Conservation (phyloP, 1,139 yeast species). For the Geotrichum fermentans region DNA sequence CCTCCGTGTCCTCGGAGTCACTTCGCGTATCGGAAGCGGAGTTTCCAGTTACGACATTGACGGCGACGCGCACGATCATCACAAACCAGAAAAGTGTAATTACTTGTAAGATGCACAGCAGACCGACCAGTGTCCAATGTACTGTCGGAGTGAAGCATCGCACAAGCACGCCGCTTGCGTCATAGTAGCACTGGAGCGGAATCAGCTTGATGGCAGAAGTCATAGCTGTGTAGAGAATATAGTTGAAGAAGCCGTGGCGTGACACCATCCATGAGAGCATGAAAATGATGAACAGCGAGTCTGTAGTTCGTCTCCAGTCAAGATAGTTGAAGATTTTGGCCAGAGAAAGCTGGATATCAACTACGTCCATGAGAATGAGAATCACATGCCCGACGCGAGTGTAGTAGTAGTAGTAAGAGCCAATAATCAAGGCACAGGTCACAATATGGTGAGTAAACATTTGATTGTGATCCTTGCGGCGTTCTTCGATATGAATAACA, state of each 20-base stretch:
- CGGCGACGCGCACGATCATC: constrained; percentile 64
- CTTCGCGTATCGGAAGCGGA: constrained; percentile 75
- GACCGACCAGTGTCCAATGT: constrained; percentile 49
- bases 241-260: constrained; percentile 73
- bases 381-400: constrained; percentile 77
- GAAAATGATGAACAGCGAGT: constrained; percentile 62
- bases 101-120: constrained; percentile 65
- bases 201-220: constrained; percentile 31
- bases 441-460: constrained; percentile 88
- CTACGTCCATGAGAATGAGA: constrained; percentile 75
- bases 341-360: constrained; percentile 62
- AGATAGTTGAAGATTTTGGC: constrained; percentile 79
- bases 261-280: constrained; percentile 63
- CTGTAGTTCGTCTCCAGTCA: constrained; percentile 58
- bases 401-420: constrained; percentile 70
- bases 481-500: constrained; percentile 69
- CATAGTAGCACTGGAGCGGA: constrained; percentile 27
- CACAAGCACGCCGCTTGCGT: constrained; percentile 27
- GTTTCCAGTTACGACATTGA: constrained; percentile 60
- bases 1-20: constrained; percentile 44
- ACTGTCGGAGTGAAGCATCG: constrained; percentile 56
- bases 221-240: constrained; percentile 47
- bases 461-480: constrained; percentile 75
- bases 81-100: constrained; percentile 70
- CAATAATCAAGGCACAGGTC: constrained; percentile 61